Percentiles rank a stretch among this genome's conserved stretches.
phyloP scores from a whole-genome alignment of 176 grass and related monocot genomes.

The Luzula sylvatica region DNA sequence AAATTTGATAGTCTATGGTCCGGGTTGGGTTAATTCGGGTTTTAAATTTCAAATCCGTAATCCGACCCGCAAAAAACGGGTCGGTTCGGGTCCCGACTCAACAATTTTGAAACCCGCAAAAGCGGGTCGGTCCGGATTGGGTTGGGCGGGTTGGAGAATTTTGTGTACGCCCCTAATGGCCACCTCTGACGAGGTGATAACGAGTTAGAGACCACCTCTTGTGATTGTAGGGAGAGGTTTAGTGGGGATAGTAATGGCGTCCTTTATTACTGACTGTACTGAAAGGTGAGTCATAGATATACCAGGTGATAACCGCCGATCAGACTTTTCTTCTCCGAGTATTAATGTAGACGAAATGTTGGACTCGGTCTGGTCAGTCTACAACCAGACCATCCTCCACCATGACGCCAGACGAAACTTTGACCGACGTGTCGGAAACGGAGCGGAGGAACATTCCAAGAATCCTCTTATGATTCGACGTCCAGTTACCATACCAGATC shows the following conservation, averaged over 20 bases:
- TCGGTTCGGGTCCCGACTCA: too few species aligned
- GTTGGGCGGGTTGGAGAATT: too few species aligned
- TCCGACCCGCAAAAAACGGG: too few species aligned
- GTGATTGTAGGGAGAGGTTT: constrained; percentile 56
- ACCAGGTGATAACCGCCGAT: constrained; percentile 58
- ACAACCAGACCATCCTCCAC: constrained; percentile 86
- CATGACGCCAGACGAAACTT: constrained; percentile 40
- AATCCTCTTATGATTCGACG: constrained; percentile 49
- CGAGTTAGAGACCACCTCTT: constrained; percentile 63
- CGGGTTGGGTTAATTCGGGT: too few species aligned
- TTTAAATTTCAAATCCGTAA: too few species aligned
- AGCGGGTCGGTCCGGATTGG: too few species aligned
- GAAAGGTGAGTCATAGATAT: constrained; percentile 36
- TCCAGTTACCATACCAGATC: constrained; percentile 92
- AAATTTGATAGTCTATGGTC: too few species aligned
- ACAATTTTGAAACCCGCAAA: too few species aligned
- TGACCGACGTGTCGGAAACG: constrained; percentile 27
- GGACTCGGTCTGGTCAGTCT: constrained; percentile 75
- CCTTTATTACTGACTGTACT: constrained; percentile 60
- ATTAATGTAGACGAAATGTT: constrained; percentile 55
- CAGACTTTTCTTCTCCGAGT: constrained; percentile 56
- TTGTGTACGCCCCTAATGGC: too few species aligned
- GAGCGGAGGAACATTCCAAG: constrained; percentile 82
- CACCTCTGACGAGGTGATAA: constrained; percentile 71
- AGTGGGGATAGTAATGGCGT: constrained; percentile 48